Evolutionary conservation across 176 grass and related monocot genomes (phyloP).

Genomic region (Lolium multiflorum): DNA sequence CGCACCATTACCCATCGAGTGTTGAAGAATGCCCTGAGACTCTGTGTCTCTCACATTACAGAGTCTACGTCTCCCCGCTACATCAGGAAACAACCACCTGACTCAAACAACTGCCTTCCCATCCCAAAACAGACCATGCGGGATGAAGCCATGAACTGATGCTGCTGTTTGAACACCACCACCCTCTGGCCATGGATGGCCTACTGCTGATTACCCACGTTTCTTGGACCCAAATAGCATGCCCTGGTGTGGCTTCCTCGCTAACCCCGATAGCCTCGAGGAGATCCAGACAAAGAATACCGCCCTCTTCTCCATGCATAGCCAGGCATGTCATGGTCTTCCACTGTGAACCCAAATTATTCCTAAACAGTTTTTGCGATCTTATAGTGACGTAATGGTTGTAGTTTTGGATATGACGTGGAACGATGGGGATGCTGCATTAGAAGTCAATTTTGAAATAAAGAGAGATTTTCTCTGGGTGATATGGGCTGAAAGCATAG

Average conservation of each 20-base stretch:
- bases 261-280: neutral
- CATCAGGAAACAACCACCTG: conserved; percentile 14
- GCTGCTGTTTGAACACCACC: neutral
- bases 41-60: neutral
- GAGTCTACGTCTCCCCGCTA: neutral
- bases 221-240: neutral
- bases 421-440: neutral
- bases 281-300: neutral
- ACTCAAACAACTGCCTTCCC: neutral
- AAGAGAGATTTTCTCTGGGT: neutral
- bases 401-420: conserved; percentile 12
- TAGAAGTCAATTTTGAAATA: conserved; percentile 9
- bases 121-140: neutral
- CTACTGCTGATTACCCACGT: conserved; percentile 1
- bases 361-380: no score
- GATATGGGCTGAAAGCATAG: neutral
- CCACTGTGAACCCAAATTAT: no score
- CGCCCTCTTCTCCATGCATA: neutral
- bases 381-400: neutral
- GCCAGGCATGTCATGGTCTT: conserved; percentile 16
- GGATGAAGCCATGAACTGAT: neutral
- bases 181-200: neutral
- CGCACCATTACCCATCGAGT: conserved; percentile 15
- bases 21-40: neutral
- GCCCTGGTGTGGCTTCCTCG: neutral